Conservation (phyloP, 805 yeast species). For the Jamesozyma hellenica region DNA sequence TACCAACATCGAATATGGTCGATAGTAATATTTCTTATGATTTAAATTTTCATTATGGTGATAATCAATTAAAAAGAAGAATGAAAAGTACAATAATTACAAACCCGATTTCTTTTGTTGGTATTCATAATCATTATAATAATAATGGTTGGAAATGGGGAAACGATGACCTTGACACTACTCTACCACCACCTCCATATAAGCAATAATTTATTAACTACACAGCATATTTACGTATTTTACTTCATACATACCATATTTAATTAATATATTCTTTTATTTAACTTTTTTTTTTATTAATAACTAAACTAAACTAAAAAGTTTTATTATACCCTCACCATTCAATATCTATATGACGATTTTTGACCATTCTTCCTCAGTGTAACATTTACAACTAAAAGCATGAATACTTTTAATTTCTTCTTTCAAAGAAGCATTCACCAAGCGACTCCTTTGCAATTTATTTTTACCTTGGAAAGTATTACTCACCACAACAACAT, state of each 20-base stretch:
- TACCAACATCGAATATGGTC: neutral
- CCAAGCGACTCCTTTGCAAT: slow-evolving; percentile 76
- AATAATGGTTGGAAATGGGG: slow-evolving; percentile 18
- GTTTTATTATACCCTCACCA: too few species aligned
- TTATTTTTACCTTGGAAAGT: slow-evolving; percentile 73
- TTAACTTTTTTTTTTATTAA: slow-evolving; percentile 1
- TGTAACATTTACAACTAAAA: slow-evolving; percentile 84
- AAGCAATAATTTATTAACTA: neutral
- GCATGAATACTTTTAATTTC: slow-evolving; percentile 88
- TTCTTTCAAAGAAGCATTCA: slow-evolving; percentile 68
- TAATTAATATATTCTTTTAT: neutral
- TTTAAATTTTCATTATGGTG: neutral
- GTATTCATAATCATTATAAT: slow-evolving; percentile 4
- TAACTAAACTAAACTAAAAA: slow-evolving; percentile 2
- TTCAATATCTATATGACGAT: slow-evolving; percentile 15
- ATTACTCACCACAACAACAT: slow-evolving; percentile 72
- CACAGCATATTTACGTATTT: neutral
- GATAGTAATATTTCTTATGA: neutral
- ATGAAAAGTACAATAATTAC: slow-evolving; percentile 1
- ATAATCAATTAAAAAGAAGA: neutral
- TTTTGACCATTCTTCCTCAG: slow-evolving; percentile 76
- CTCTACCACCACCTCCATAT: slow-evolving; percentile 22
- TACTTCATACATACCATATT: neutral
- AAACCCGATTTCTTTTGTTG: slow-evolving; percentile 3
- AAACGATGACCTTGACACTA: slow-evolving; percentile 14